A percentile compares a stretch with the other conserved stretches of the same genome.
These are phyloP conservation scores for Quercus lobata DNA, from an alignment of 331 rosid species.

Conservation along the genomic window DNA sequence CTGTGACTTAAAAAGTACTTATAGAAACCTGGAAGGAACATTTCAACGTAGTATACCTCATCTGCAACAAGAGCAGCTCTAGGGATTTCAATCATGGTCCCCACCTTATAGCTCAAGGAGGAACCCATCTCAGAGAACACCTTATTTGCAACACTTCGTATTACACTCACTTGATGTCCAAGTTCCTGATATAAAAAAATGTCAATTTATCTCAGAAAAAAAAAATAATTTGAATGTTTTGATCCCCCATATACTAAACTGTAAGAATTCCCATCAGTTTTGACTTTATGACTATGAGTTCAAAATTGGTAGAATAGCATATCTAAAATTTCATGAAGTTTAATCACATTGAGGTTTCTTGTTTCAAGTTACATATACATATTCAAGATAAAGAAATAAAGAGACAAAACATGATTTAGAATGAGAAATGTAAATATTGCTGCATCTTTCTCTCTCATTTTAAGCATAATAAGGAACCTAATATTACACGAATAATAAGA, in stretches of 20 bases:
- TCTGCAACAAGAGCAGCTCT: constrained; percentile 95
- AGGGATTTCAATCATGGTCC: constrained; percentile 98
- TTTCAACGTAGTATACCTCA: constrained; percentile 49
- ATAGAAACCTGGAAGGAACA: not conserved
- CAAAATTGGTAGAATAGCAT: not conserved
- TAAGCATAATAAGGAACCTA: constrained; percentile 7
- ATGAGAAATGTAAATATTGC: not conserved
- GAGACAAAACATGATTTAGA: not conserved
- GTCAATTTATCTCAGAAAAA: not conserved
- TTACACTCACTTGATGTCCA: constrained; percentile 66
- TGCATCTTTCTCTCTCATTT: not conserved
- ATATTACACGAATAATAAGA: not conserved
- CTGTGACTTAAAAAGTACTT: not conserved
- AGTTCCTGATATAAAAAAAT: constrained; percentile 57
- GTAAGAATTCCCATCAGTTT: not conserved
- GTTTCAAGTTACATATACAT: not conserved
- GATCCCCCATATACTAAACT: not conserved
- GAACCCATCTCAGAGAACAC: constrained; percentile 87
- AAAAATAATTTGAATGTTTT: not conserved
- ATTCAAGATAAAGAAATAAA: not conserved
- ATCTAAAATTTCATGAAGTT: not conserved
- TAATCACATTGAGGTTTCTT: not conserved
- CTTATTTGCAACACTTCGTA: constrained; percentile 60
- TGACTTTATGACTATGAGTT: not conserved
- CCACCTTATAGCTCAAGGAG: constrained; percentile 71